Base-by-base conservation (phyloP, 192 early-diverging fungal species). In the Mortierella alpina region DNA sequence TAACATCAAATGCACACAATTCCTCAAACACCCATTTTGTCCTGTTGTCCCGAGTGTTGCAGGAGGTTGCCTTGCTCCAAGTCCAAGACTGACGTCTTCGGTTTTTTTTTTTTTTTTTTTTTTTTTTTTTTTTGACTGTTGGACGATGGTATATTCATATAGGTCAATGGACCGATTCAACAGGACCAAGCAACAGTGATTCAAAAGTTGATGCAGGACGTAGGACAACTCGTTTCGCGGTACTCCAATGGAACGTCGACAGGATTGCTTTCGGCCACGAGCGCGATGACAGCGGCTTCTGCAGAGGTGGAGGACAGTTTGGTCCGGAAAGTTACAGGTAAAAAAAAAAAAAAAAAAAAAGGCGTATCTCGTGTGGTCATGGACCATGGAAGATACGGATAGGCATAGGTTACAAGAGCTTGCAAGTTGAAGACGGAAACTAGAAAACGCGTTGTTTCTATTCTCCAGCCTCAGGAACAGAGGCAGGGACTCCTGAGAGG, bases 171-270 rank as follows among this genome's bases (percentile, higher is more conserved):
- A 41, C 41, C 49, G 14, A 22, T 80, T 23, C 50, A 41, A 40
- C 76, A 80, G 70, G 59, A 71, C 2, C 76, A 80, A 39, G 70
- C 65, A 39, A 72, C 76, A 23, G 63, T 66, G 11, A 68, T 80
- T 46, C 76, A 80, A 54, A 80, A 80, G 41, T 15, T 80, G 48
- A 80, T 80, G 76, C 76, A 80, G 64, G 70, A 80, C 68, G 76
- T 80, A 12, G 76, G 76, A 17, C 76, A 80, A 56, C 54, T 80
- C 45, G 76, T 80, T 15, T 80, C 76, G 51, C 55, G 76, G 41
- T 80, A 80, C 46, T 61, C 76, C 6, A 49, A 66, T 13, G 63
- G 56, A 17, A 41, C 22, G 0, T 44, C 22, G 17, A 45, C 44
- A 31, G 70, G 62, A 46, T 42, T 72, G 10, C 47, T 72, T 13